Percentiles rank a stretch among this genome's conserved stretches.
Conservation (phyloP, 2,329 filamentous ascomycete species). For the Leptographium wingfieldii region DNA sequence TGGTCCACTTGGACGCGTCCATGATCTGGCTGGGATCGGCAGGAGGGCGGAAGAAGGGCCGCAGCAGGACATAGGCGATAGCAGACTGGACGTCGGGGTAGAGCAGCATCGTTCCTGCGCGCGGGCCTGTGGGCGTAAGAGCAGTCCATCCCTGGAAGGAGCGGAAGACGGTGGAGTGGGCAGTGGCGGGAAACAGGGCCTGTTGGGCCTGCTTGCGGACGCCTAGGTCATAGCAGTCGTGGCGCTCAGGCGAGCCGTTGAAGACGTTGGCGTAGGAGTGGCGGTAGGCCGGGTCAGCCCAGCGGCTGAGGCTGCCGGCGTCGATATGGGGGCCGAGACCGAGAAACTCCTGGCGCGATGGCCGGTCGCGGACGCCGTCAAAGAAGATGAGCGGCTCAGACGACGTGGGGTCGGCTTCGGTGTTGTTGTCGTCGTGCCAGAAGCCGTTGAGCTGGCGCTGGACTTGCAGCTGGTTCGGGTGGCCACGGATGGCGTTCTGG, state of each 20-base stretch:
- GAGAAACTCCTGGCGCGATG: slow-evolving; percentile 23
- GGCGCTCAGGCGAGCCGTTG: slow-evolving; percentile 21
- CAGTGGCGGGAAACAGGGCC: slow-evolving; percentile 14
- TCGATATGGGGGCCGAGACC: slow-evolving; percentile 31
- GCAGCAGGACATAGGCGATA: slow-evolving; percentile 26
- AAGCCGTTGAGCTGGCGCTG: slow-evolving; percentile 25
- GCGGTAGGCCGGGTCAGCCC: slow-evolving; percentile 26
- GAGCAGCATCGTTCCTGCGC: slow-evolving; percentile 25
- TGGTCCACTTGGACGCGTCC: slow-evolving; percentile 24
- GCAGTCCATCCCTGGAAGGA: slow-evolving; percentile 31
- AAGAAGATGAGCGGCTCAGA: slow-evolving; percentile 25
- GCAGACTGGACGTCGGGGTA: slow-evolving; percentile 24
- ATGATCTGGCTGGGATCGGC: slow-evolving; percentile 17
- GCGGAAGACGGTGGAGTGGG: slow-evolving; percentile 25
- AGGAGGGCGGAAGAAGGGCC: slow-evolving; percentile 27
- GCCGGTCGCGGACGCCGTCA: slow-evolving; percentile 25
- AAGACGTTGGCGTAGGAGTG: slow-evolving; percentile 24
- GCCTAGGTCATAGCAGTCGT: slow-evolving; percentile 25
- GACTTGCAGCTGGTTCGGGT: slow-evolving; percentile 24
- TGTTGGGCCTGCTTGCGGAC: slow-evolving; percentile 18
- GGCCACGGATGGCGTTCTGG: slow-evolving; percentile 24
- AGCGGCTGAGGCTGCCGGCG: slow-evolving; percentile 28
- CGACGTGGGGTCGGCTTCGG: slow-evolving; percentile 16
- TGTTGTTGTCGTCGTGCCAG: slow-evolving; percentile 22
- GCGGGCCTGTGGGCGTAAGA: slow-evolving; percentile 20